phyloP scores from a whole-genome alignment of 2,329 filamentous ascomycete genomes.

The Pseudogymnoascus pannorum region DNA sequence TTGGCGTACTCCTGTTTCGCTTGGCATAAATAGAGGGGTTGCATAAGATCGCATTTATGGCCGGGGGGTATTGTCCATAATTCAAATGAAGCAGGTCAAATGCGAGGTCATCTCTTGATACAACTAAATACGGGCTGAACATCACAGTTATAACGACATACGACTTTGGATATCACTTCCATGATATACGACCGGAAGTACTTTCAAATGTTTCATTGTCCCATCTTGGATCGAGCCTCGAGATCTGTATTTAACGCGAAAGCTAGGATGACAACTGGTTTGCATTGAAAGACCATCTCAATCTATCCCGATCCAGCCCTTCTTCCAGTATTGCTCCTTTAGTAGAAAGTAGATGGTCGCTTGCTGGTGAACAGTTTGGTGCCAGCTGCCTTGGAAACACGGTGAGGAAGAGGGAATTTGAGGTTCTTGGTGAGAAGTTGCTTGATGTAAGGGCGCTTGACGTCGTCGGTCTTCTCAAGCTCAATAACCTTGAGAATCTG shows the following conservation, averaged over 20 bases:
- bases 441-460: conserved; percentile 99
- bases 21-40: neutral
- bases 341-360: conserved; percentile 97
- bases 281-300: conserved; percentile 28
- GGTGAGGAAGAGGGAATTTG: conserved; percentile 98
- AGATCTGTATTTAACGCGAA: conserved; percentile 12
- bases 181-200: neutral
- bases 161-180: neutral
- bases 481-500: conserved; percentile 98
- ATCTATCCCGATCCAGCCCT: conserved; percentile 20
- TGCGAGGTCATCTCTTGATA: neutral
- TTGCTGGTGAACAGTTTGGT: conserved; percentile 90
- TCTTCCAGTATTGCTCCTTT: conserved; percentile 42
- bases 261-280: conserved; percentile 29
- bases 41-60: neutral
- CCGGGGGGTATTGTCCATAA: neutral
- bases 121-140: neutral
- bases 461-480: conserved; percentile 85
- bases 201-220: conserved; percentile 9
- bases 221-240: conserved; percentile 9
- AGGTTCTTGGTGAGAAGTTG: conserved; percentile 93
- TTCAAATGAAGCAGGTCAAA: neutral
- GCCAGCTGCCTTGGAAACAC: conserved; percentile 71
- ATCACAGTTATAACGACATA: neutral
- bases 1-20: neutral